A percentile compares a stretch with the other conserved stretches of the same genome.
These are phyloP conservation scores for Fragaria vesca DNA, from an alignment of 306 rosid genomes.

Conservation along the genomic window DNA sequence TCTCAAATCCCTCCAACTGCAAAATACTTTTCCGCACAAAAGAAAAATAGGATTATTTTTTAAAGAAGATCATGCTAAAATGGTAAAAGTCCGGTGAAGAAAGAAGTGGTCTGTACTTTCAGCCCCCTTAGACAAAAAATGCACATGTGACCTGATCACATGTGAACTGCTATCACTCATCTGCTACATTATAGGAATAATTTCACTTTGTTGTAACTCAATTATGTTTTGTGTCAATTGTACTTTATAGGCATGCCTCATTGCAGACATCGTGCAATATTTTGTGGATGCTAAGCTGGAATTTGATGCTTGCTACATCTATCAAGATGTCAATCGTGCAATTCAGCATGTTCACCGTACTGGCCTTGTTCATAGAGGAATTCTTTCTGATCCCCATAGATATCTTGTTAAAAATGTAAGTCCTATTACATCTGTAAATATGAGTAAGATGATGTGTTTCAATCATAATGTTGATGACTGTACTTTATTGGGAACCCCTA, in stretches of 20 bases:
- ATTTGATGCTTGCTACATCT: constrained; percentile 86
- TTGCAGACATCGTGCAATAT: constrained; percentile 92
- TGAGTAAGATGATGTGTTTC: constrained; percentile 13
- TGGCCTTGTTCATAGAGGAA: constrained; percentile 81
- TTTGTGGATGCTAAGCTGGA: constrained; percentile 89
- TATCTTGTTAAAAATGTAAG: constrained; percentile 86
- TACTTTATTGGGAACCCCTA: constrained; percentile 17
- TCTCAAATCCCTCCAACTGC: neutral
- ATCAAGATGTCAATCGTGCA: constrained; percentile 87
- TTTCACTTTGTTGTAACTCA: constrained; percentile 16
- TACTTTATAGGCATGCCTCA: constrained; percentile 89
- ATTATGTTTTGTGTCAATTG: constrained; percentile 22
- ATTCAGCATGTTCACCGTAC: constrained; percentile 84
- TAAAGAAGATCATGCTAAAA: too few species aligned
- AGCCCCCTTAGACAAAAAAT: neutral
- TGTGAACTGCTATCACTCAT: neutral
- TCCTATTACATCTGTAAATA: constrained; percentile 13
- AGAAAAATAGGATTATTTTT: neutral
- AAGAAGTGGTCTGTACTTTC: neutral
- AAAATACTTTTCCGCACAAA: neutral
- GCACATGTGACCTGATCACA: neutral
- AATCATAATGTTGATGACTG: constrained; percentile 18
- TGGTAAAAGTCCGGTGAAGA: neutral
- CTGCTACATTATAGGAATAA: neutral
- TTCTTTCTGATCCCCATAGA: constrained; percentile 71